Conservation (phyloP, 345 rosid species). For the Eucalyptus regnans region DNA sequence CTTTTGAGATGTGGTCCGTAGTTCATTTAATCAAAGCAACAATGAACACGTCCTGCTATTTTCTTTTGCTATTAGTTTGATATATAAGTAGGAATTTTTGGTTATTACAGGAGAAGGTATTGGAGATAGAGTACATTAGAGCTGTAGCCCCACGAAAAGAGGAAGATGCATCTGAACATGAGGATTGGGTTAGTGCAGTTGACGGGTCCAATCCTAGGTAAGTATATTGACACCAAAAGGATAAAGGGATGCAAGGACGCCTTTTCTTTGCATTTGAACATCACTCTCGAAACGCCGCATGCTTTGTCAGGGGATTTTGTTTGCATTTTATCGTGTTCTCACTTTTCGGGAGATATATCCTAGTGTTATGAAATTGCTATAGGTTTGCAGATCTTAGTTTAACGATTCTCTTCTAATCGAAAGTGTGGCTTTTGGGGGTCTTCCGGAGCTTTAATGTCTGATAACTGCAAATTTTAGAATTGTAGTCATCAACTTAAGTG, state of each 20-base stretch:
- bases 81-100: background rate
- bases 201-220: slow-evolving; percentile 72
- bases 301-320: background rate
- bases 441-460: background rate
- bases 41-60: background rate
- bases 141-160: slow-evolving; percentile 78
- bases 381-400: background rate
- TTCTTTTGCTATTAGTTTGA: background rate
- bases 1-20: background rate
- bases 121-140: slow-evolving; percentile 89
- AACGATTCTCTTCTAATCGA: background rate
- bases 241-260: background rate
- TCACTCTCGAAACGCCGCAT: background rate
- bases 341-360: background rate
- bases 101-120: slow-evolving; percentile 55
- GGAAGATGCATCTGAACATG: slow-evolving; percentile 75
- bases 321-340: background rate
- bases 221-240: background rate
- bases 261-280: background rate
- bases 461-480: background rate
- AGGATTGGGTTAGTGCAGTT: slow-evolving; percentile 96
- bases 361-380: background rate
- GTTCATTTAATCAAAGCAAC: background rate
- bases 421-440: background rate
- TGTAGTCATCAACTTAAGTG: background rate